These are phyloP conservation scores for Citrus sp. DNA, from an alignment of 345 rosid species.

Conservation along the genomic window DNA sequence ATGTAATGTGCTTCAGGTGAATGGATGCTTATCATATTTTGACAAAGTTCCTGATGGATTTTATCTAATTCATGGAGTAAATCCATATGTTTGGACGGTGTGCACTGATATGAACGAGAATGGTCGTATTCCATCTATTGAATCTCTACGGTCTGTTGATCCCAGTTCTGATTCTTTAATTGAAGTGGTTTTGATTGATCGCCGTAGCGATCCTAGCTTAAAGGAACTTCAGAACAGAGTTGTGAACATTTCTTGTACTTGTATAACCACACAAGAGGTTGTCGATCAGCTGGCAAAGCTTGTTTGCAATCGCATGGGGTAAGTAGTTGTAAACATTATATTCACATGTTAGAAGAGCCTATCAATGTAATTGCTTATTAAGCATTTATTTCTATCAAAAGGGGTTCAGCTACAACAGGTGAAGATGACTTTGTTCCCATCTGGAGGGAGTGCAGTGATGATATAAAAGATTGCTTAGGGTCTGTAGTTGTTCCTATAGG, in stretches of 20 bases:
- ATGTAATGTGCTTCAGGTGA: slow-evolving; percentile 59
- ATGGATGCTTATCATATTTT: slow-evolving; percentile 88
- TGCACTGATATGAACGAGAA: slow-evolving; percentile 81
- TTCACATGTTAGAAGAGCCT: slow-evolving; percentile 3
- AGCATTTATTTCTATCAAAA: slow-evolving; percentile 32
- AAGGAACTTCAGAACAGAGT: slow-evolving; percentile 83
- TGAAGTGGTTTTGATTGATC: slow-evolving; percentile 83
- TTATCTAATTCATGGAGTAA: slow-evolving; percentile 82
- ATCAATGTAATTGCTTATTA: slow-evolving; percentile 25
- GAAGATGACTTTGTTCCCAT: slow-evolving; percentile 67
- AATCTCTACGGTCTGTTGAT: slow-evolving; percentile 74
- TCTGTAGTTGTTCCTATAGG: slow-evolving; percentile 90
- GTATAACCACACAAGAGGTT: slow-evolving; percentile 77
- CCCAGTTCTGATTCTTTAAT: slow-evolving; percentile 53
- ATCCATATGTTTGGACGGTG: slow-evolving; percentile 87
- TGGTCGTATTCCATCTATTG: slow-evolving; percentile 92
- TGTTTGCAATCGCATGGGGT: slow-evolving; percentile 93
- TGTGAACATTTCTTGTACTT: slow-evolving; percentile 60
- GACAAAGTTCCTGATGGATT: slow-evolving; percentile 98
- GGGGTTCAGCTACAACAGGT: slow-evolving; percentile 63
- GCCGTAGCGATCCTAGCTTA: slow-evolving; percentile 68
- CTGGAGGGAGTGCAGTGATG: slow-evolving; percentile 80
- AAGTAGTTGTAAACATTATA: slow-evolving; percentile 30
- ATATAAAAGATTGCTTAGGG: slow-evolving; percentile 79
- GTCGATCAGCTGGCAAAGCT: slow-evolving; percentile 96